These are phyloP conservation scores for Lichenothelia convexa DNA, from an alignment of 495 filamentous ascomycete species.

Conservation along the genomic window DNA sequence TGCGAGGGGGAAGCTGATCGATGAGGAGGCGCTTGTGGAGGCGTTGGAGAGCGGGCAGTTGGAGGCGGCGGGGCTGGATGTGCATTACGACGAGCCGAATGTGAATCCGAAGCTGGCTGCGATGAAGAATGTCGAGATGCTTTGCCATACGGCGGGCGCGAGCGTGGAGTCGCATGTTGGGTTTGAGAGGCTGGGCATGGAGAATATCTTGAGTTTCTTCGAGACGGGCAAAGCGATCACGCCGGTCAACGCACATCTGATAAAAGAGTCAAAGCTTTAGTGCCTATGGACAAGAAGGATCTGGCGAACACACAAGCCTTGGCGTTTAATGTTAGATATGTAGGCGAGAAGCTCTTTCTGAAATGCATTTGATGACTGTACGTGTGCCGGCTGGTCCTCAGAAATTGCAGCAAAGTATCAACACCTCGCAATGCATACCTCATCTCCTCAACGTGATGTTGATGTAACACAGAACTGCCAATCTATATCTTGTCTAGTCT, in stretches of 20 bases:
- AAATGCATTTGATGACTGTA: no score
- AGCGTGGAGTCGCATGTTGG: slow-evolving; percentile 52
- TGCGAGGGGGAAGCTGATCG: slow-evolving; percentile 49
- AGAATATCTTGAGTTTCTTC: slow-evolving; percentile 5
- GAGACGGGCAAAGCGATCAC: slow-evolving; percentile 5
- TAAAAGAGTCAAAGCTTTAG: background rate
- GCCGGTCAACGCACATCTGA: background rate
- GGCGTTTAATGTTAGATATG: no score
- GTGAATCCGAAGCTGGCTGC: slow-evolving; percentile 28
- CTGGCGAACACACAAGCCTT: no score
- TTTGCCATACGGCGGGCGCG: slow-evolving; percentile 54
- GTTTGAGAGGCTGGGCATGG: slow-evolving; percentile 48
- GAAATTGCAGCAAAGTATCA: no score
- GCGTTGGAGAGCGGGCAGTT: slow-evolving; percentile 39
- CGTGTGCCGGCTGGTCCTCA: no score
- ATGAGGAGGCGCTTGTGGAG: slow-evolving; percentile 47
- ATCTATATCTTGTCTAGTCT: slow-evolving; percentile 21
- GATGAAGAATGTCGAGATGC: slow-evolving; percentile 39
- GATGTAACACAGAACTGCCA: background rate
- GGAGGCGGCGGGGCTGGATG: slow-evolving; percentile 43
- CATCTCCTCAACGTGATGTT: no score
- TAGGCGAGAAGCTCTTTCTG: no score
- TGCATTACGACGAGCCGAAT: slow-evolving; percentile 42
- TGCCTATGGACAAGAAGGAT: no score
- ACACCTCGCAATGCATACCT: no score